A percentile compares a stretch with the other conserved stretches of the same genome.
phyloP scores from a whole-genome alignment of 768 basidiomycete species.

The Panus rudis region DNA sequence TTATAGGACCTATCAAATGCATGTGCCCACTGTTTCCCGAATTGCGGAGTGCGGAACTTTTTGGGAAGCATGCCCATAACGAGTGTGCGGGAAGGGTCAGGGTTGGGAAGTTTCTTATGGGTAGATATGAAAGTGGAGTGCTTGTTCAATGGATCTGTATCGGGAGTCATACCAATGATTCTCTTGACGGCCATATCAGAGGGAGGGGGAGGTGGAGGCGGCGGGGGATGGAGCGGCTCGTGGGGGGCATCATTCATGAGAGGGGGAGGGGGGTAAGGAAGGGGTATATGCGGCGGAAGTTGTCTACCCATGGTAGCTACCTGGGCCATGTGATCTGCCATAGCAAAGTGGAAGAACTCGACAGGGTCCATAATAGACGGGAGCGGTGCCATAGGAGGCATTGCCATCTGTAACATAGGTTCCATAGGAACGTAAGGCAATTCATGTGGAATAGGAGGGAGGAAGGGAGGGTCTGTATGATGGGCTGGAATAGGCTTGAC shows the following conservation, averaged over 20 bases:
- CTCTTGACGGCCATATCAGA: constrained; percentile 1
- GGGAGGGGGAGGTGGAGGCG: neutral
- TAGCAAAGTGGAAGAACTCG: too few species aligned
- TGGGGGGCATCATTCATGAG: neutral
- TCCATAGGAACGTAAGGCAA: too few species aligned
- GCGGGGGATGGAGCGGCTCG: neutral
- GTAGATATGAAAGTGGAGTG: constrained; percentile 7
- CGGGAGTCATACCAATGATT: constrained; percentile 13
- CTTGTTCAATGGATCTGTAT: constrained; percentile 5
- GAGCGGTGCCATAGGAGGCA: too few species aligned
- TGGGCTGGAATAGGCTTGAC: too few species aligned
- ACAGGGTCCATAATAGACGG: too few species aligned
- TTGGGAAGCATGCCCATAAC: constrained; percentile 21
- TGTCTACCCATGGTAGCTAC: neutral
- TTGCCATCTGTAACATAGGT: too few species aligned
- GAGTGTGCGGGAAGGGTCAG: constrained; percentile 14
- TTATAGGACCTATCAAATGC: constrained; percentile 4
- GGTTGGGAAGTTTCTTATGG: constrained; percentile 1
- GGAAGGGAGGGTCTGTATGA: too few species aligned
- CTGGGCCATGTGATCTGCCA: too few species aligned
- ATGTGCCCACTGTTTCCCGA: constrained; percentile 17
- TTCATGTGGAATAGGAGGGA: too few species aligned
- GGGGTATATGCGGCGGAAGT: neutral
- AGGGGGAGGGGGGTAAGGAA: neutral
- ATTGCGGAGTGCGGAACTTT: constrained; percentile 16